Evolutionary conservation across 2,329 filamentous ascomycete genomes (phyloP), one percentile per base, ranked within the genome.

Genomic region (Claviceps pazoutovae): DNA sequence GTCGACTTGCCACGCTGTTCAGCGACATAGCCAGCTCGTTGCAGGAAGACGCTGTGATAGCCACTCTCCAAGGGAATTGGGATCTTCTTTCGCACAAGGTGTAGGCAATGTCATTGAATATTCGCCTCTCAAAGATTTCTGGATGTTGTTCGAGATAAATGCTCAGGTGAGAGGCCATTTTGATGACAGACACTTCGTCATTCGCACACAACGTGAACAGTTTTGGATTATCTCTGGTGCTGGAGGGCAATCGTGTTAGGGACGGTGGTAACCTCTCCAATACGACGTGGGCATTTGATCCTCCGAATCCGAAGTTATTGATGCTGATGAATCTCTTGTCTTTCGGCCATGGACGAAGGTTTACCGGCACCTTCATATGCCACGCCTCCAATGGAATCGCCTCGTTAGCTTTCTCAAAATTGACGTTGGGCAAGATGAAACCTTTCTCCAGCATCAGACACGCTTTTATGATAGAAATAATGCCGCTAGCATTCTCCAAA

Each of bases 391-490:
- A 71, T 0, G 71, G 71, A 7, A 76, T 77, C 58, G 68, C 71
- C 21, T 66, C 66, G 50, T 77, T 78, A 0, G 71, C 68, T 23
- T 69, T 61, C 57, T 75, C 70, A 58, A 76, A 76, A 58, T 75
- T 70, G 51, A 71, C 62, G 54, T 75, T 76, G 4, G 74, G 74
- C 8, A 73, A 62, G 30, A 78, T 69, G 52, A 74, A 72, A 5
- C 69, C 71, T 50, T 71, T 67, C 55, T 78, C 73, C 1, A 78
- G 66, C 67, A 74, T 74, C 53, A 78, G 55, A 1, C 71, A 68
- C 0, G 73, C 69, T 60, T 79, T 79, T 56, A 79, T 74, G 17
- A 79, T 60, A 4, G 69, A 72, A 1, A 71, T 67, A 17, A 78
- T 69, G n/a, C 75, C 74, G 2, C 71, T 73, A 0, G 72, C 72